A percentile compares a stretch with the other conserved stretches of the same genome.
These are phyloP conservation scores for Diaporthe sp. DNA, from an alignment of 2,329 filamentous ascomycete species.

Conservation along the genomic window DNA sequence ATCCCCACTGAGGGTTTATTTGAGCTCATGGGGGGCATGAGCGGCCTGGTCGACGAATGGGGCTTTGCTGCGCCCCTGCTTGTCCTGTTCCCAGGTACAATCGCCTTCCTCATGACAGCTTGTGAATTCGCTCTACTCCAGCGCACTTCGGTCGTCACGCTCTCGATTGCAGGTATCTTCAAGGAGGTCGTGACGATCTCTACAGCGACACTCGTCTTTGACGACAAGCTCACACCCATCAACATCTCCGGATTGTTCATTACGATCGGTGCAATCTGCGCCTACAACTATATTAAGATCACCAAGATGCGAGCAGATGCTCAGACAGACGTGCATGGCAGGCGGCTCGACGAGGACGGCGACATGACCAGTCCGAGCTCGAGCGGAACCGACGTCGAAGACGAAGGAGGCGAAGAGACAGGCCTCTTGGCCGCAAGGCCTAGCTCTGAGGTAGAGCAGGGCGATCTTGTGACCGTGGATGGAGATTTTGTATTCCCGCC, in stretches of 20 bases:
- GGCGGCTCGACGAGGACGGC: conserved; percentile 47
- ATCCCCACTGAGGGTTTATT: conserved; percentile 85
- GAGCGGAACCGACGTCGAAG: conserved; percentile 52
- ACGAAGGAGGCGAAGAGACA: conserved; percentile 56
- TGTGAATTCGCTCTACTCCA: conserved; percentile 96
- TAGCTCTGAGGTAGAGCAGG: conserved; percentile 45
- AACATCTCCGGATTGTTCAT: conserved; percentile 90
- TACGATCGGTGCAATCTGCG: conserved; percentile 85
- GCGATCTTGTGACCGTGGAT: conserved; percentile 51
- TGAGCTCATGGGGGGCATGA: conserved; percentile 74
- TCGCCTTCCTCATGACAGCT: conserved; percentile 97
- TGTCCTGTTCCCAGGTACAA: conserved; percentile 86
- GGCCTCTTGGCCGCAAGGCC: conserved; percentile 55
- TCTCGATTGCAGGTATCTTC: conserved; percentile 97
- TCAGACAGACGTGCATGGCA: conserved; percentile 58
- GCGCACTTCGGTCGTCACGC: conserved; percentile 93
- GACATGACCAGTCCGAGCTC: conserved; percentile 46
- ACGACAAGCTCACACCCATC: conserved; percentile 86
- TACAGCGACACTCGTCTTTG: conserved; percentile 87
- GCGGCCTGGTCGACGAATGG: conserved; percentile 71
- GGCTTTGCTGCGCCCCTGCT: conserved; percentile 78
- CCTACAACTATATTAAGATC: conserved; percentile 97
- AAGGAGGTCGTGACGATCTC: conserved; percentile 98
- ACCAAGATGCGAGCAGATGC: conserved; percentile 87
- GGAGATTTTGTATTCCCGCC: conserved; percentile 52